Evolutionary conservation across 768 basidiomycete species (phyloP).

Genomic region (Kwoniella sp.): DNA sequence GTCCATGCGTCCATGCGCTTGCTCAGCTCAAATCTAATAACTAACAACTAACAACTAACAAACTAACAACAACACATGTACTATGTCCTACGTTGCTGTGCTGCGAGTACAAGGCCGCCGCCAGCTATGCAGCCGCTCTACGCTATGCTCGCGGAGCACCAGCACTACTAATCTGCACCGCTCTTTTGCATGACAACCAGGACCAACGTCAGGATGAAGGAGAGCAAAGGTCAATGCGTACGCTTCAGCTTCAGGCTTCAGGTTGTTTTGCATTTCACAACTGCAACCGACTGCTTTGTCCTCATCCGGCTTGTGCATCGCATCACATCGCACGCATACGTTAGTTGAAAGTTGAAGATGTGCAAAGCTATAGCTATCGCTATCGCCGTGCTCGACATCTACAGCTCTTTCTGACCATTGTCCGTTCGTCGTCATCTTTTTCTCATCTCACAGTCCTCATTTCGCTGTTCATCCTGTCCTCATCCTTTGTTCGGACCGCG

Average conservation of each 20-base stretch:
- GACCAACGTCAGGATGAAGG: background rate
- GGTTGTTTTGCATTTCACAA: background rate
- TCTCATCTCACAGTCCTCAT: background rate
- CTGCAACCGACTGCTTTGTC: too few relatives aligned
- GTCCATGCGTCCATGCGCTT: background rate
- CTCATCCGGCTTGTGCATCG: background rate
- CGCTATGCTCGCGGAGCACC: background rate
- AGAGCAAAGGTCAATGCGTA: background rate
- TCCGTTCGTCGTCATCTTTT: background rate
- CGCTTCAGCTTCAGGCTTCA: background rate
- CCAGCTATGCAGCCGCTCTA: too few relatives aligned
- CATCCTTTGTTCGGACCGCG: background rate
- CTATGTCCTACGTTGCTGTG: too few relatives aligned
- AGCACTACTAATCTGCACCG: background rate
- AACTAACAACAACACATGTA: too few relatives aligned
- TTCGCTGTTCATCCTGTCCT: background rate
- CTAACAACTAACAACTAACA: too few relatives aligned
- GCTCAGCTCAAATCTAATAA: too few relatives aligned
- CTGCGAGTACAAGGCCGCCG: too few relatives aligned
- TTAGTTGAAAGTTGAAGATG: too few relatives aligned
- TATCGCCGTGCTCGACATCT: background rate
- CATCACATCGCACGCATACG: slow-evolving; percentile 2
- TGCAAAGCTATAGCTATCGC: too few relatives aligned
- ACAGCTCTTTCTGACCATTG: background rate
- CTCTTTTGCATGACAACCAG: background rate